These are phyloP conservation scores for Fennellomyces sp. DNA, from an alignment of 371 early-diverging fungal species.

Conservation along the genomic window DNA sequence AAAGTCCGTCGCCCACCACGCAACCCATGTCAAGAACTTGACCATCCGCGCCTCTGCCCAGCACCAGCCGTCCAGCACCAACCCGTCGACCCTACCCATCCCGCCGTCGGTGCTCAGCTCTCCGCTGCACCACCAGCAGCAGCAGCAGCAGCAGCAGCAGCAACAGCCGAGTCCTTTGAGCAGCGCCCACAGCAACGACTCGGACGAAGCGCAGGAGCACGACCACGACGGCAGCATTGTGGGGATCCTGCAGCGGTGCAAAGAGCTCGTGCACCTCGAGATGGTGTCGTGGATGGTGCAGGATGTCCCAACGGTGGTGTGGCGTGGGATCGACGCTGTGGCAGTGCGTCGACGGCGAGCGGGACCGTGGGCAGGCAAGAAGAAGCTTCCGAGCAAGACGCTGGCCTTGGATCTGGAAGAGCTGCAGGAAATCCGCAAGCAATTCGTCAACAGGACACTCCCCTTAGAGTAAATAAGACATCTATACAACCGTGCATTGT, in stretches of 20 bases:
- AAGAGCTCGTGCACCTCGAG: conserved; percentile 20
- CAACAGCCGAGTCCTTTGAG: background rate
- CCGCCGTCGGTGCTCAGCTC: too few relatives aligned
- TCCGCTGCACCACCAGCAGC: too few relatives aligned
- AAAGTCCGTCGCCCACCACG: conserved; percentile 31
- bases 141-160: background rate
- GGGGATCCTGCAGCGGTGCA: conserved; percentile 19
- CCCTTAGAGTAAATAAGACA: background rate
- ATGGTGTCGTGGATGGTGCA: conserved; percentile 30
- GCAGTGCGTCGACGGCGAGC: conserved; percentile 11
- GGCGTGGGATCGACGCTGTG: conserved; percentile 26
- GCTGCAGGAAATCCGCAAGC: conserved; percentile 21
- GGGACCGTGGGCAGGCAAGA: background rate
- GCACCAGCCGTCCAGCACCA: background rate
- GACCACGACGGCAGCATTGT: conserved; percentile 14
- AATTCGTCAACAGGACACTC: background rate
- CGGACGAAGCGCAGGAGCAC: conserved; percentile 5
- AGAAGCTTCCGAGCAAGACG: conserved; percentile 7
- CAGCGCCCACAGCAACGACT: background rate
- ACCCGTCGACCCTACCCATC: too few relatives aligned
- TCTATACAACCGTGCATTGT: too few relatives aligned
- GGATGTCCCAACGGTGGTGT: conserved; percentile 23
- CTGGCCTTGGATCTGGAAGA: conserved; percentile 20
- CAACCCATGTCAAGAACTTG: conserved; percentile 17
- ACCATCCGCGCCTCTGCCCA: conserved; percentile 8